phyloP scores from a whole-genome alignment of 192 early-diverging fungal genomes.

The Coemansia javaensis region DNA sequence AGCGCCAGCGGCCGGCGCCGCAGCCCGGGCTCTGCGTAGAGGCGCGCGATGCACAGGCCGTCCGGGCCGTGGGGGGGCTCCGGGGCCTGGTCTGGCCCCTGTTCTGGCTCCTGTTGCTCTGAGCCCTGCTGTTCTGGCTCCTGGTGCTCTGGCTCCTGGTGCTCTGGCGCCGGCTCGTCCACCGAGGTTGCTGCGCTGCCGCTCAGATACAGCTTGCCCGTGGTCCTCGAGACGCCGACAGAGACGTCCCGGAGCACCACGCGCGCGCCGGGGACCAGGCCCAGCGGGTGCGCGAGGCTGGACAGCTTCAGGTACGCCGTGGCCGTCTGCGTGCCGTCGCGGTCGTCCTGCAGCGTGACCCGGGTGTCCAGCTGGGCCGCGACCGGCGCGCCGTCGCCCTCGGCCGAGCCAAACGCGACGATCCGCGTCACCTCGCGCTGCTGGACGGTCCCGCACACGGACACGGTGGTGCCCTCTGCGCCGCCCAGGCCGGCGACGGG shows the following conservation, averaged over 20 bases:
- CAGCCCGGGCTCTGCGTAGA: not conserved
- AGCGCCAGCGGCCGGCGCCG: not conserved
- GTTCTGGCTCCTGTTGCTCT: too few species aligned
- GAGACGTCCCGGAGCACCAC: constrained; percentile 13
- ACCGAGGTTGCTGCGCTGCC: constrained; percentile 9
- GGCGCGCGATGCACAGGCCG: constrained; percentile 9
- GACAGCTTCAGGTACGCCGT: constrained; percentile 22
- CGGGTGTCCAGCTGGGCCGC: constrained; percentile 14
- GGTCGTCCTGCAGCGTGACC: constrained; percentile 15
- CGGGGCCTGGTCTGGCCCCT: too few species aligned
- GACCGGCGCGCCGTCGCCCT: not conserved
- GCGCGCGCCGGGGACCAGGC: constrained; percentile 23
- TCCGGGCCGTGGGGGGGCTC: too few species aligned
- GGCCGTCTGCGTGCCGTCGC: constrained; percentile 4
- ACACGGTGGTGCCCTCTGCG: constrained; percentile 2
- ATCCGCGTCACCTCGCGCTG: constrained; percentile 5
- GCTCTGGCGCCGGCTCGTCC: not conserved
- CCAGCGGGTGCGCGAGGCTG: constrained; percentile 24
- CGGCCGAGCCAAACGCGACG: not conserved
- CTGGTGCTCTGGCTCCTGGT: too few species aligned
- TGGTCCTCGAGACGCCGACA: constrained; percentile 6
- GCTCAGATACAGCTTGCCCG: constrained; percentile 15
- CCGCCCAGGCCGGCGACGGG: not conserved
- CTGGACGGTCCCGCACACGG: constrained; percentile 6
- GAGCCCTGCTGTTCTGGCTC: too few species aligned